Evolutionary conservation across 176 grass and related monocot genomes (phyloP), one percentile per base, ranked within the genome.

Genomic region (Carex littledalei): DNA sequence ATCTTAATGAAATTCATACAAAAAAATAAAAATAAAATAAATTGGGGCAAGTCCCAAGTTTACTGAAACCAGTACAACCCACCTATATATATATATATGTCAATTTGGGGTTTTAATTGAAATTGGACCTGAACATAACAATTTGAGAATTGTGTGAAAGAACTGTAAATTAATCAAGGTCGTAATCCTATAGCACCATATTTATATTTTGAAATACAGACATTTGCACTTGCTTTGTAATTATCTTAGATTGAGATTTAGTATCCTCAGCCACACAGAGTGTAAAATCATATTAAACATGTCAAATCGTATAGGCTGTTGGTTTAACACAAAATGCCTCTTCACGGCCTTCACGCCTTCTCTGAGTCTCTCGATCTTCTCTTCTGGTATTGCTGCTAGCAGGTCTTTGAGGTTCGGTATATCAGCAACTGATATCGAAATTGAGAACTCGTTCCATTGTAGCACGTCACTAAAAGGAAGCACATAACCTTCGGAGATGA

Each of bases 231-330:
- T n/a, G 45, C 20, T 26, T 16, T 13, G 0, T 31, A 77, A 3
- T 22, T 49, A 73, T 45, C 45, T 55, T 24, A 78, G 37, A 6
- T 17, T 91, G 18, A 91, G 15, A 85, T 97, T 97, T 11, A 97
- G 88, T 34, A 91, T 88, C 58, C 94, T 88, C 17, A 97, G 89
- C 91, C 94, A 91, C 7, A 97, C 86, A 3, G 94, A 97, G 21
- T 93, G 94, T 71, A 93, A 43, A 24, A 97, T 97, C 94, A 97
- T 94, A 13, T 94, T 39, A 54, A 94, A 97, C 84, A 90, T 86
- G 63, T 97, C 94, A 4, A 97, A 60, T 82, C 90, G 87, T 68
- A 87, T 16, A 3, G 92, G 82, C 22, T 92, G 90, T 31, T 92
- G 88, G 37, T 81, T 71, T 21, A 92, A 72, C 75, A 76, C 22